A percentile compares a stretch with the other conserved stretches of the same genome.
These are phyloP conservation scores for Yamadazyma spencermartinsiae DNA, from an alignment of 1,139 yeast species.

Conservation along the genomic window DNA sequence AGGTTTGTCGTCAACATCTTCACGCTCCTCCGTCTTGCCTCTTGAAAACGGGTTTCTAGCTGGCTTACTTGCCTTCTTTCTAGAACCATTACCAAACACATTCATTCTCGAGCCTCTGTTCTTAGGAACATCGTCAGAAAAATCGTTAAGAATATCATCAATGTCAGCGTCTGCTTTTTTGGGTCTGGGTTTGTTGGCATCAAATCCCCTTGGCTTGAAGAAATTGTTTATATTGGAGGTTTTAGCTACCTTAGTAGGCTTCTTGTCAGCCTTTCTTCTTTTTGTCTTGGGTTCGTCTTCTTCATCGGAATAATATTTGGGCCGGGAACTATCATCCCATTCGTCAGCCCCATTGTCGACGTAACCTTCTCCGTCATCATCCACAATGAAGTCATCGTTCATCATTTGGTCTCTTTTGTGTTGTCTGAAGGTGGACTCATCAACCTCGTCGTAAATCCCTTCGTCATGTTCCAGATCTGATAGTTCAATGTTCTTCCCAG, in stretches of 20 bases:
- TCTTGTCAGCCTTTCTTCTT: conserved; percentile 29
- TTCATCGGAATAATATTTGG: conserved; percentile 55
- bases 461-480: conserved; percentile 34
- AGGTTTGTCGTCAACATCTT: too few species aligned
- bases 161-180: conserved; percentile 37
- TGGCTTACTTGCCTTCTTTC: background rate
- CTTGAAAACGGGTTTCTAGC: conserved; percentile 2
- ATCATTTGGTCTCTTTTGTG: conserved; percentile 78
- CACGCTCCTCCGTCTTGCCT: background rate
- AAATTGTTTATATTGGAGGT: conserved; percentile 54
- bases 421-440: conserved; percentile 73
- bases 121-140: conserved; percentile 18
- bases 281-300: conserved; percentile 40
- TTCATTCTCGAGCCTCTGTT: conserved; percentile 9
- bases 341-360: conserved; percentile 91
- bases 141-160: conserved; percentile 49
- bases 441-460: conserved; percentile 79
- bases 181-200: conserved; percentile 15
- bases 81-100: conserved; percentile 9
- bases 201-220: conserved; percentile 42
- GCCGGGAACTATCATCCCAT: conserved; percentile 63
- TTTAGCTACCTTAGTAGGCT: conserved; percentile 45
- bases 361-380: conserved; percentile 87
- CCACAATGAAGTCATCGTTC: conserved; percentile 92
- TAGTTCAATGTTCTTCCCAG: conserved; percentile 29